Evolutionary conservation across 108 stramenopile species (phyloP).

Genomic region (Nannochloropsis granulata): DNA sequence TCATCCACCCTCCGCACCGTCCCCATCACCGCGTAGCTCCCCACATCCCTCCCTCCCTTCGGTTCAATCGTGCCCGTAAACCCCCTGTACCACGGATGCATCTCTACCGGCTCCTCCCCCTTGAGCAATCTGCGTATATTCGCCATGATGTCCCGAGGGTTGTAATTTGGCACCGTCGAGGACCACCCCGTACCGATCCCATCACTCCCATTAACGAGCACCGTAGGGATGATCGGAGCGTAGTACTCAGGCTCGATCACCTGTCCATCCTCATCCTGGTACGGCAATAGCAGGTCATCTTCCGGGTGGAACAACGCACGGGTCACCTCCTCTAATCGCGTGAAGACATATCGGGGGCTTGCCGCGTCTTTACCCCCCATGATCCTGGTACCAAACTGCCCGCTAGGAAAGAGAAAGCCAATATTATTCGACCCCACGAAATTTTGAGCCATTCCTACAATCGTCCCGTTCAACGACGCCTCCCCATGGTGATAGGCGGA

Average conservation of each 20-base stretch:
- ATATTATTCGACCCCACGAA: constrained; percentile 94
- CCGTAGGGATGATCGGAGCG: constrained; percentile 78
- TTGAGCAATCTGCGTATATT: constrained; percentile 67
- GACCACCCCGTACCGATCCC: constrained; percentile 99
- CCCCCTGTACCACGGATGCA: constrained; percentile 32
- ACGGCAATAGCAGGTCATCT: constrained; percentile 83
- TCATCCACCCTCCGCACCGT: constrained; percentile 39
- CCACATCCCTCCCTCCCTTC: background rate
- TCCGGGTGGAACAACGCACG: constrained; percentile 91
- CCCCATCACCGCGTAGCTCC: constrained; percentile 4
- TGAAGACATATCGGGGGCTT: constrained; percentile 96
- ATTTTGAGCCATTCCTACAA: constrained; percentile 91
- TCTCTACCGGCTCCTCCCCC: constrained; percentile 41
- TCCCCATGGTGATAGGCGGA: constrained; percentile 99
- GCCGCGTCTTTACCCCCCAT: constrained; percentile 93
- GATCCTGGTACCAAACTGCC: constrained; percentile 93
- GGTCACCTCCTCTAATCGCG: constrained; percentile 76
- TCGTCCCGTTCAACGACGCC: constrained; percentile 74
- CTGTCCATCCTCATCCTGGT: constrained; percentile 88
- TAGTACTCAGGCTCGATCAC: constrained; percentile 91
- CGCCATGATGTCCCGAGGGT: constrained; percentile 70
- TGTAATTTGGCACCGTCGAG: constrained; percentile 49
- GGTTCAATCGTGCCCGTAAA: constrained; percentile 31
- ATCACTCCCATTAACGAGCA: constrained; percentile 56
- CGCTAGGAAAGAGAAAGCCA: constrained; percentile 79